Percentiles rank a stretch among this genome's conserved stretches.
Evolutionary conservation across 75 land plant species (phyloP).

Genomic region (Picea sitchensis): DNA sequence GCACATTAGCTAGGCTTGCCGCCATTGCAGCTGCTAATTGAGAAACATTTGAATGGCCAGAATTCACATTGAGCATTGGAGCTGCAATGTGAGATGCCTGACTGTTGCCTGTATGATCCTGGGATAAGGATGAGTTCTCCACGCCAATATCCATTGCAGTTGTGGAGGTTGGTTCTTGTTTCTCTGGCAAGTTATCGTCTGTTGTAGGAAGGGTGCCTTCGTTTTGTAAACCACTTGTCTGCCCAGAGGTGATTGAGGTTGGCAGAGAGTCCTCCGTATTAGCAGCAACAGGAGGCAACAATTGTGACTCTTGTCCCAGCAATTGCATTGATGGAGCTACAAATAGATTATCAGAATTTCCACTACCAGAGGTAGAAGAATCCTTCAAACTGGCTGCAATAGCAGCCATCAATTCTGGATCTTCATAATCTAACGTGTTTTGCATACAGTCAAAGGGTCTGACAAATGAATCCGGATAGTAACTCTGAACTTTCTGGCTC

Average conservation of each 20-base stretch:
- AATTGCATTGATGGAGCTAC: neutral
- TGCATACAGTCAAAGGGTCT: neutral
- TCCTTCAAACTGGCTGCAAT: constrained; percentile 63
- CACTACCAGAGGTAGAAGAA: constrained; percentile 18
- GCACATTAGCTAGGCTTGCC: constrained; percentile 35
- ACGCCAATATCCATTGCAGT: neutral
- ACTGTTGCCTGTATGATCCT: constrained; percentile 2
- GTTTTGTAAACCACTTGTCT: neutral
- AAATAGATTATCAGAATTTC: constrained; percentile 9
- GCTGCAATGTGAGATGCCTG: constrained; percentile 10
- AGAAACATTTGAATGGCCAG: constrained; percentile 18
- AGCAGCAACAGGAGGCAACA: constrained; percentile 3
- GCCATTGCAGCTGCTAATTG: constrained; percentile 39
- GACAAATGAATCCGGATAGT: neutral
- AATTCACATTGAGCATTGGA: neutral
- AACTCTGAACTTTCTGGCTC: neutral
- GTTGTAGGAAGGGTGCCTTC: neutral
- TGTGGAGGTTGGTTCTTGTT: neutral
- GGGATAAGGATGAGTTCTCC: constrained; percentile 2
- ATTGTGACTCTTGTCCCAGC: neutral
- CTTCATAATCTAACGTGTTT: constrained; percentile 15
- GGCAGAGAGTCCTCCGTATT: neutral
- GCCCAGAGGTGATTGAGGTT: neutral
- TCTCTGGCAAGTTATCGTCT: neutral
- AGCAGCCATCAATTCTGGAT: constrained; percentile 39